phyloP scores from a whole-genome alignment of 2,329 filamentous ascomycete genomes.

The Penicillium sp. region DNA sequence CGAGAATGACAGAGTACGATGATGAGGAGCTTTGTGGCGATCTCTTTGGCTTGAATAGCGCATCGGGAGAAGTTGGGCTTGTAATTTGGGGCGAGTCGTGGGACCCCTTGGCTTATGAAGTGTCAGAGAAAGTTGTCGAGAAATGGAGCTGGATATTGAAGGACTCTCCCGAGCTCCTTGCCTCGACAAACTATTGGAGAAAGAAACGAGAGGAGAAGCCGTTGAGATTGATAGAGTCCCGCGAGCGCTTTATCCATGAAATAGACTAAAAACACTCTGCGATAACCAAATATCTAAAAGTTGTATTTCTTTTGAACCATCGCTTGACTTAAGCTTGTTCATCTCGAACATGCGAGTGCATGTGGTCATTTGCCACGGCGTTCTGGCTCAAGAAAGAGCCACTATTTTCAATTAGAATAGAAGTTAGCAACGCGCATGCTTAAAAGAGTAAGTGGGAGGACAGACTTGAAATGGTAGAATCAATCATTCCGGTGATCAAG shows the following conservation, averaged over 20 bases:
- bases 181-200: conserved; percentile 29
- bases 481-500: conserved; percentile 27
- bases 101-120: conserved; percentile 32
- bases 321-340: conserved; percentile 32
- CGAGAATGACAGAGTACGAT: conserved; percentile 17
- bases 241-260: background rate
- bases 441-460: background rate
- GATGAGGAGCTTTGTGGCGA: conserved; percentile 27
- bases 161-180: conserved; percentile 29
- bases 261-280: background rate
- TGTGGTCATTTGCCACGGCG: conserved; percentile 22
- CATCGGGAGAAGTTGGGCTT: conserved; percentile 18
- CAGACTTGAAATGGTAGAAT: conserved; percentile 24
- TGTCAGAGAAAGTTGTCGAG: conserved; percentile 27
- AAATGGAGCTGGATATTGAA: conserved; percentile 30
- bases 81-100: conserved; percentile 35
- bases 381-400: conserved; percentile 22
- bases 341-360: conserved; percentile 27
- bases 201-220: conserved; percentile 23
- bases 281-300: background rate
- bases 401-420: background rate
- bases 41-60: conserved; percentile 15
- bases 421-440: background rate
- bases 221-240: background rate
- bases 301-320: conserved; percentile 32